Base-by-base conservation (phyloP, 345 rosid species). In the Toxicodendron radicans region DNA sequence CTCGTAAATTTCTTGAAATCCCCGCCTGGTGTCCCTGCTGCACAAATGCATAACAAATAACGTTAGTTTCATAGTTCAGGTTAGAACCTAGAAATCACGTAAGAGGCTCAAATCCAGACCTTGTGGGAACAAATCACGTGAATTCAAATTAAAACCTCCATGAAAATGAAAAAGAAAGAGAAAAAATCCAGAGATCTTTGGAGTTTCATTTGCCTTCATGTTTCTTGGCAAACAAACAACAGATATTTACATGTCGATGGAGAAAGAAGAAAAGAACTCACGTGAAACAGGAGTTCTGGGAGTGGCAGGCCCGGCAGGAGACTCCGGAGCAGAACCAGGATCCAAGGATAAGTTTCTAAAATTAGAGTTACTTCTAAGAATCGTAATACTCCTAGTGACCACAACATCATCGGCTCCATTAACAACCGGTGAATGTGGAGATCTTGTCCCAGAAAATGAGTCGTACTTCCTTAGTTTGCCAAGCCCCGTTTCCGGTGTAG, bases 401-500 rank as follows among this genome's bases (percentile, higher is more conserved):
- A 56, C 30, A 8, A 66, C 57, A 20, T 59, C 70, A 62, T 61
- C 52, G 45, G 24, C 24, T 20, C 3, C 58, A 58, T 8, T 53
- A 60, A 3, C n/a, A 35, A 21, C 38, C 58, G 11, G 52, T 30
- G 67, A 35, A n/a, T 13, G 74, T 38, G 80, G 17, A 20, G 82
- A 73, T 64, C 80, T 75, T 75, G 66, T 11, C 75, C 85, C 79
- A 61, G 88, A 57, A 75, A 84, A 81, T 3, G 97, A 90, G 68
- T 82, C 72, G 32, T 84, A 79, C 76, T 86, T 88, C 51, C 91
- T 85, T 66, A 92, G 81, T 75, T 81, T 87, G 54, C 84, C 83
- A 4, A 90, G 79, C 66, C 92, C 97, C 10, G 88, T 62, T 13
- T 94, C 97, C 0, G 97, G 98, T 12, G 86, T n/a, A 0, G 98